Percentiles rank a stretch among this genome's conserved stretches.
Evolutionary conservation across 1,139 yeast species (phyloP).

Genomic region (Lodderomyces metapsilosis): DNA sequence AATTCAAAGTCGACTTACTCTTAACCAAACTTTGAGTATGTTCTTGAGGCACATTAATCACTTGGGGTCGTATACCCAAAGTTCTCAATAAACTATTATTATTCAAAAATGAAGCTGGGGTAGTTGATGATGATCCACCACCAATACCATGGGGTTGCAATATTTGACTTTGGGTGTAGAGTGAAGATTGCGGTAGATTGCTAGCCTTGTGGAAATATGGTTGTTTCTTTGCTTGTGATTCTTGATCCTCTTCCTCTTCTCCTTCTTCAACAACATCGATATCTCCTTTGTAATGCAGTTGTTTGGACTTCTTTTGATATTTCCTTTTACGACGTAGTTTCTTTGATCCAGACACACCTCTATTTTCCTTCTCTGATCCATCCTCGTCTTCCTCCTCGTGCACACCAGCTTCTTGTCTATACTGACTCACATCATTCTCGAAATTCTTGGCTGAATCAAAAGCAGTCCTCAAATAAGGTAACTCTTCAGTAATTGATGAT

Average conservation of each 20-base stretch:
- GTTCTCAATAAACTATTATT: slow-evolving; percentile 38
- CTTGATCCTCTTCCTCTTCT: slow-evolving; percentile 2
- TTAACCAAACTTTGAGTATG: too few species aligned
- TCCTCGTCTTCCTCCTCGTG: neutral
- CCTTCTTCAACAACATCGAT: slow-evolving; percentile 3
- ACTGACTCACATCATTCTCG: slow-evolving; percentile 47
- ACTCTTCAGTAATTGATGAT: slow-evolving; percentile 51
- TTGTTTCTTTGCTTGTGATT: slow-evolving; percentile 7
- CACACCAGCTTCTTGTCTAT: slow-evolving; percentile 9
- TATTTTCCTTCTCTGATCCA: slow-evolving; percentile 4
- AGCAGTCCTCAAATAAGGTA: slow-evolving; percentile 59
- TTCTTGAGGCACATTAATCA: slow-evolving; percentile 27
- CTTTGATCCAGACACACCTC: neutral
- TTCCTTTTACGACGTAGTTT: neutral
- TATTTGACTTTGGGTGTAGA: slow-evolving; percentile 37
- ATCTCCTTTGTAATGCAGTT: neutral
- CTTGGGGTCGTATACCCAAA: slow-evolving; percentile 46
- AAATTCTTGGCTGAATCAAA: slow-evolving; percentile 52
- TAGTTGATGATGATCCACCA: too few species aligned
- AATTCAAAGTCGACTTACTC: slow-evolving; percentile 2
- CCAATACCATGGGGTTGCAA: too few species aligned
- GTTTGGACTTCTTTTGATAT: slow-evolving; percentile 4
- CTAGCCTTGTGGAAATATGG: slow-evolving; percentile 25
- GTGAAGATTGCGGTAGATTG: slow-evolving; percentile 31
- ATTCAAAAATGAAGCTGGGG: slow-evolving; percentile 30